A percentile compares a stretch with the other conserved stretches of the same genome.
These are phyloP conservation scores for Epichloe baconii DNA, from an alignment of 2,329 filamentous ascomycete genomes.

Conservation along the genomic window DNA sequence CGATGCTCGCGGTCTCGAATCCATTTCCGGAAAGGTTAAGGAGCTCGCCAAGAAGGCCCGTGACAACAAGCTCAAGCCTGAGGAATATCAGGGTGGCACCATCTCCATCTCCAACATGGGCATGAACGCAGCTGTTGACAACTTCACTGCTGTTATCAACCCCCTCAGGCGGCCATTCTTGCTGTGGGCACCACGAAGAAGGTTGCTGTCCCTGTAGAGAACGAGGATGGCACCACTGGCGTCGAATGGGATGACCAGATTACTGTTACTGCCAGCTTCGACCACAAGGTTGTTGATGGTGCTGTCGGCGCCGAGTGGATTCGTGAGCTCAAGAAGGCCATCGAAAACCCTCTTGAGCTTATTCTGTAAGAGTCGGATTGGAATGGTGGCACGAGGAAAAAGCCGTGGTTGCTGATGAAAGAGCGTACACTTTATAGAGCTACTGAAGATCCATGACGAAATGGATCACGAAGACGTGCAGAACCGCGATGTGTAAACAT, in stretches of 20 bases:
- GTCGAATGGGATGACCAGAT: conserved; percentile 97
- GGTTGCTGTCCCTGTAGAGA: conserved; percentile 78
- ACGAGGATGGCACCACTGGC: conserved; percentile 60
- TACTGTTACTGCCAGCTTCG: conserved; percentile 85
- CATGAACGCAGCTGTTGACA: conserved; percentile 93
- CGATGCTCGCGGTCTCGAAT: conserved; percentile 72
- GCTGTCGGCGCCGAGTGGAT: conserved; percentile 96
- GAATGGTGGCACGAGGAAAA: neutral
- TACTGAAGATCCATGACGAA: conserved; percentile 4
- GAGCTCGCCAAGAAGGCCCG: conserved; percentile 92
- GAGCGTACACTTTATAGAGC: conserved; percentile 10
- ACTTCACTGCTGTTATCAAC: conserved; percentile 98
- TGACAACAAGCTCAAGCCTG: conserved; percentile 96
- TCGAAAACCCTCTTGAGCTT: conserved; percentile 94
- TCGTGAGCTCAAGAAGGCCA: conserved; percentile 87
- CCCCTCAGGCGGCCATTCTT: conserved; percentile 93
- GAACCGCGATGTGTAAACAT: neutral
- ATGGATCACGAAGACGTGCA: conserved; percentile 1
- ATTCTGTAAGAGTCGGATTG: conserved; percentile 47
- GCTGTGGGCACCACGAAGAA: conserved; percentile 92
- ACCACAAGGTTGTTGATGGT: conserved; percentile 97
- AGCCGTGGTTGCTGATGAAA: conserved; percentile 4
- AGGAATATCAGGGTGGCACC: conserved; percentile 97
- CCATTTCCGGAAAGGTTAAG: conserved; percentile 83
- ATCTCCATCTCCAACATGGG: conserved; percentile 99